These are phyloP conservation scores for Coemansia sp. DNA, from an alignment of 192 early-diverging fungal species.

Conservation along the genomic window DNA sequence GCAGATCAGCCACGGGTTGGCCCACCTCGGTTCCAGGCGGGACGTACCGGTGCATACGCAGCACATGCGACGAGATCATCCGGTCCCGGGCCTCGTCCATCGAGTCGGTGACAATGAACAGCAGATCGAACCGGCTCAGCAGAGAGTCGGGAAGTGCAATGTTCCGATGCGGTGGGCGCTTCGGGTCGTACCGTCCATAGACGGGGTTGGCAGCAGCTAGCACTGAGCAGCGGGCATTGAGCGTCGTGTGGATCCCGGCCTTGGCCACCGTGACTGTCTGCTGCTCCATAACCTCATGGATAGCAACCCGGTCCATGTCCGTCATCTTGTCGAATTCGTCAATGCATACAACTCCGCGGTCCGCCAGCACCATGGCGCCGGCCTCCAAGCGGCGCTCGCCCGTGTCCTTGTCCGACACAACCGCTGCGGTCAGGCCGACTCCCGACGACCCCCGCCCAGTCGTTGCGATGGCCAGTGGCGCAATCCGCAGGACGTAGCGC, in stretches of 20 bases:
- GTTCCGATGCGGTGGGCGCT: slow-evolving; percentile 85
- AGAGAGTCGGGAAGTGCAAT: slow-evolving; percentile 94
- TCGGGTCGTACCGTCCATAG: slow-evolving; percentile 82
- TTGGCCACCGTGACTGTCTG: slow-evolving; percentile 97
- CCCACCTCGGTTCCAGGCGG: slow-evolving; percentile 81
- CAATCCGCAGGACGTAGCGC: slow-evolving; percentile 89
- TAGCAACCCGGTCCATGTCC: slow-evolving; percentile 93
- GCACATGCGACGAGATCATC: slow-evolving; percentile 84
- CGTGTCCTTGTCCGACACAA: slow-evolving; percentile 91
- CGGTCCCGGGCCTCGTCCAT: slow-evolving; percentile 82
- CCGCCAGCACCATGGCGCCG: slow-evolving; percentile 97
- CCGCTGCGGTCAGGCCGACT: slow-evolving; percentile 96
- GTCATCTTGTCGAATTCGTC: slow-evolving; percentile 99
- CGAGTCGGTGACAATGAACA: slow-evolving; percentile 94
- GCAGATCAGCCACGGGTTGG: slow-evolving; percentile 46
- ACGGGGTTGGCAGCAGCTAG: slow-evolving; percentile 97
- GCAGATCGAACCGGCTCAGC: slow-evolving; percentile 93
- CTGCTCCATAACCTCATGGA: slow-evolving; percentile 99
- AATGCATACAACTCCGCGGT: slow-evolving; percentile 95
- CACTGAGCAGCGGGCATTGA: slow-evolving; percentile 95
- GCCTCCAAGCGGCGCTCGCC: slow-evolving; percentile 91
- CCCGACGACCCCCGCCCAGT: slow-evolving; percentile 95
- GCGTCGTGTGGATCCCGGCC: slow-evolving; percentile 96
- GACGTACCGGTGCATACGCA: slow-evolving; percentile 91
- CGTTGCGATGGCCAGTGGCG: slow-evolving; percentile 93